Evolutionary conservation across 2,329 filamentous ascomycete genomes (phyloP).

Genomic region (Aureobasidium musti): DNA sequence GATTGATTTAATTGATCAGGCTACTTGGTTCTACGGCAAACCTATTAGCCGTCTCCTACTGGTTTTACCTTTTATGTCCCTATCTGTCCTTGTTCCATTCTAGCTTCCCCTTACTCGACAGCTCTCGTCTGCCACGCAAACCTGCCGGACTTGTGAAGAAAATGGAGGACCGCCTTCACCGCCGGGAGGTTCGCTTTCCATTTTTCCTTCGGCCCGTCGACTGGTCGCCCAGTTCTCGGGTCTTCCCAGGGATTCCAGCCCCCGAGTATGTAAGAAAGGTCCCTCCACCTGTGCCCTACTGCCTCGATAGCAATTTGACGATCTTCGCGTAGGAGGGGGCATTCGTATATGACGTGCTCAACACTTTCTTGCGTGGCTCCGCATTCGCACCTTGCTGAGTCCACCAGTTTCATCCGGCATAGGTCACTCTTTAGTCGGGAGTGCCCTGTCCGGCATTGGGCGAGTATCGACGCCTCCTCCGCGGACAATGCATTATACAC

Average conservation of each 20-base stretch:
- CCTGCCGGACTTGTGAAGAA: neutral
- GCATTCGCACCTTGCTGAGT: neutral
- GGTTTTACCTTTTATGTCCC: neutral
- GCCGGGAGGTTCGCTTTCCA: neutral
- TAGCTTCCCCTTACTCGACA: constrained; percentile 11
- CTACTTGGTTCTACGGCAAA: constrained; percentile 18
- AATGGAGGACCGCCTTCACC: constrained; percentile 6
- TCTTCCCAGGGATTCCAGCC: constrained; percentile 8
- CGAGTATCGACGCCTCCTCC: neutral
- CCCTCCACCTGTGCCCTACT: constrained; percentile 9
- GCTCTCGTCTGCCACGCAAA: neutral
- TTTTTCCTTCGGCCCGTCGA: constrained; percentile 8
- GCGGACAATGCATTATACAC: neutral
- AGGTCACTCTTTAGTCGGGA: neutral
- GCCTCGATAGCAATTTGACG: neutral
- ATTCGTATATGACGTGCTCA: neutral
- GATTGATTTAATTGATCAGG: constrained; percentile 19
- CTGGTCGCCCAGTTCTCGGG: constrained; percentile 4
- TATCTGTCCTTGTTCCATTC: constrained; percentile 17
- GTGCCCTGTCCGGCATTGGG: neutral
- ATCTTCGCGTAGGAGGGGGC: neutral
- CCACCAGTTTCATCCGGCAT: neutral
- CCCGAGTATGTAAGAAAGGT: constrained; percentile 17
- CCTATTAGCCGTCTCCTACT: constrained; percentile 14
- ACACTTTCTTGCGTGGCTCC: neutral